phyloP scores from a whole-genome alignment of 2,329 filamentous ascomycete genomes.

The Aspergillus felis region DNA sequence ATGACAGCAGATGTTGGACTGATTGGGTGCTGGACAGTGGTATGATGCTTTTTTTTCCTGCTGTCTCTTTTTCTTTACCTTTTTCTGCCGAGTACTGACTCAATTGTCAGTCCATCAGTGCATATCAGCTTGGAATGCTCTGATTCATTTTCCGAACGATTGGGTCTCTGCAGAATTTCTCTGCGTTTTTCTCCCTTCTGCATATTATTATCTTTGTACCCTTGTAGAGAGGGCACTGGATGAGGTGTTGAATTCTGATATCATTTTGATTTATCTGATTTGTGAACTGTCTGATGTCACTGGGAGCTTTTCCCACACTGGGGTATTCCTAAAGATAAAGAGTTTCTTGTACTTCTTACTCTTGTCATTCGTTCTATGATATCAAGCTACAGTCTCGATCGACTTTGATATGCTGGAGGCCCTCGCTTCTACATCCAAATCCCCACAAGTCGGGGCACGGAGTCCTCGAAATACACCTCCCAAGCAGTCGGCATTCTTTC shows the following conservation, averaged over 20 bases:
- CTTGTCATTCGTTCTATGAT: neutral
- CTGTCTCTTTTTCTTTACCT: neutral
- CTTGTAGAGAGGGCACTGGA: no score
- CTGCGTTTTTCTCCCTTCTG: no score
- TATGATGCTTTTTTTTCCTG: neutral
- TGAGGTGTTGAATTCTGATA: neutral
- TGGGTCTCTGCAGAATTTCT: neutral
- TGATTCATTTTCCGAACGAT: neutral
- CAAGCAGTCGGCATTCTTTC: slow-evolving; percentile 19
- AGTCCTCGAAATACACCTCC: neutral
- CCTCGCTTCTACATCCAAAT: neutral
- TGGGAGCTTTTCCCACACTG: neutral
- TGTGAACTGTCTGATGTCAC: neutral
- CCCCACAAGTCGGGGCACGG: neutral
- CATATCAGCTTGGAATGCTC: neutral
- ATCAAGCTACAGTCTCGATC: no score
- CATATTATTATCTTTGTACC: no score
- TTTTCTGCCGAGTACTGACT: neutral
- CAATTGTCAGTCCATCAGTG: neutral
- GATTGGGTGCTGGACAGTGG: neutral
- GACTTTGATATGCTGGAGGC: neutral
- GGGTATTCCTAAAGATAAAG: neutral
- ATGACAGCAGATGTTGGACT: neutral
- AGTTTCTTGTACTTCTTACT: neutral
- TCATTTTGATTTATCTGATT: neutral